phyloP scores from a whole-genome alignment of 2,329 filamentous ascomycete species.

The Hymenoscyphus scutula region DNA sequence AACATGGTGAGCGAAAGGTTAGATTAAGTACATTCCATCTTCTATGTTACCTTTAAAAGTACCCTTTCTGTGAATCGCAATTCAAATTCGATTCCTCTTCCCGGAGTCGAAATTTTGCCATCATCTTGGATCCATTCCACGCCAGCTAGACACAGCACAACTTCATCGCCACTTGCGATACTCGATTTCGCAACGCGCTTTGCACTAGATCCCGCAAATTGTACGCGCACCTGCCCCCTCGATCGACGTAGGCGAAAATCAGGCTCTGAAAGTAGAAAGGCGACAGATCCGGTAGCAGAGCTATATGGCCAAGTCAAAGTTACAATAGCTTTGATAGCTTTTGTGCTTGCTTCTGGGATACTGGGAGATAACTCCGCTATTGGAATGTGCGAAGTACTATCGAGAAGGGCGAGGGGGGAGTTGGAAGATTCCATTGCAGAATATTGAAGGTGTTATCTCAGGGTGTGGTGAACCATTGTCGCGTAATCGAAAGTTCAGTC shows the following conservation, averaged over 20 bases:
- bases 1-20: conserved; percentile 32
- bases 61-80: conserved; percentile 53
- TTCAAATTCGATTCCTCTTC: conserved; percentile 56
- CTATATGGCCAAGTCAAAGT: conserved; percentile 93
- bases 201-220: conserved; percentile 70
- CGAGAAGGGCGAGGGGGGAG: conserved; percentile 9
- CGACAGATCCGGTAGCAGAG: conserved; percentile 68
- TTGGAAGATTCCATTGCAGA: conserved; percentile 22
- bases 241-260: conserved; percentile 76
- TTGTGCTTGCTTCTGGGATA: conserved; percentile 41
- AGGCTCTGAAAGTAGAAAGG: conserved; percentile 79
- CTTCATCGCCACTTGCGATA: conserved; percentile 74
- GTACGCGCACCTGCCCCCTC: conserved; percentile 77
- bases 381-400: conserved; percentile 42
- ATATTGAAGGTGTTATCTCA: conserved; percentile 7
- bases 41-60: conserved; percentile 45
- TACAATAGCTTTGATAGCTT: conserved; percentile 65
- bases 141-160: conserved; percentile 68
- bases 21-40: neutral
- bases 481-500: neutral
- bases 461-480: conserved; percentile 13
- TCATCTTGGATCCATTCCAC: conserved; percentile 53
- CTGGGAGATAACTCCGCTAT: conserved; percentile 56
- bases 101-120: conserved; percentile 44
- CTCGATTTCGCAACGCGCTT: conserved; percentile 63